phyloP scores from a whole-genome alignment of 441 rosid genomes.

The Corymbia calophylla region DNA sequence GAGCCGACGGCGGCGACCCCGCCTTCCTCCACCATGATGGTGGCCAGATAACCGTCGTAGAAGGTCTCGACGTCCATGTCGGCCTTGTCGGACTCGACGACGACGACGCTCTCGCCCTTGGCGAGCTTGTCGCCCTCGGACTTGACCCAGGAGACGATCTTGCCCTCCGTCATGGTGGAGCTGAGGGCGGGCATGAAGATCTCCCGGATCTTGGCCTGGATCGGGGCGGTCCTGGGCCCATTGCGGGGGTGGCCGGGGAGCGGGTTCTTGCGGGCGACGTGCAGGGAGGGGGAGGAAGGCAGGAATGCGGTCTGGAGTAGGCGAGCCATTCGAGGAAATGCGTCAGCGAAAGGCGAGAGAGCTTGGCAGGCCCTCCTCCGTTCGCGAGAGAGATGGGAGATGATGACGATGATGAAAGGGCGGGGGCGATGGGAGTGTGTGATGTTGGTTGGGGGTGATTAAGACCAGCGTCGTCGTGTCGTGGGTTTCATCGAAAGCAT shows the following conservation, averaged over 20 bases:
- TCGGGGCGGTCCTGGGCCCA: slow-evolving; percentile 6
- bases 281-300: slow-evolving; percentile 22
- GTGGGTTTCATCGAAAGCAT: slow-evolving; percentile 35
- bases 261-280: not conserved
- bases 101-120: slow-evolving; percentile 95
- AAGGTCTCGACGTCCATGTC: slow-evolving; percentile 99
- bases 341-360: not conserved
- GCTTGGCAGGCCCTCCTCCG: not conserved
- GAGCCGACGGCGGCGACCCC: slow-evolving; percentile 88
- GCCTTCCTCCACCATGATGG: slow-evolving; percentile 88
- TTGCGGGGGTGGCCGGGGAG: not conserved
- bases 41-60: slow-evolving; percentile 89
- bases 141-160: slow-evolving; percentile 93
- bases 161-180: slow-evolving; percentile 98
- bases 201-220: slow-evolving; percentile 82
- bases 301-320: slow-evolving; percentile 56
- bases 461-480: not conserved
- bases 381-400: not conserved
- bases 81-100: slow-evolving; percentile 96
- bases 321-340: slow-evolving; percentile 36
- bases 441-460: not conserved
- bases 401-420: not conserved
- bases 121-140: slow-evolving; percentile 88
- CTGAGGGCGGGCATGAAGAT: slow-evolving; percentile 98
- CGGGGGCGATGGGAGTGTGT: not conserved